phyloP scores from a whole-genome alignment of 1,139 yeast genomes.

The Candida tetrigidarum region DNA sequence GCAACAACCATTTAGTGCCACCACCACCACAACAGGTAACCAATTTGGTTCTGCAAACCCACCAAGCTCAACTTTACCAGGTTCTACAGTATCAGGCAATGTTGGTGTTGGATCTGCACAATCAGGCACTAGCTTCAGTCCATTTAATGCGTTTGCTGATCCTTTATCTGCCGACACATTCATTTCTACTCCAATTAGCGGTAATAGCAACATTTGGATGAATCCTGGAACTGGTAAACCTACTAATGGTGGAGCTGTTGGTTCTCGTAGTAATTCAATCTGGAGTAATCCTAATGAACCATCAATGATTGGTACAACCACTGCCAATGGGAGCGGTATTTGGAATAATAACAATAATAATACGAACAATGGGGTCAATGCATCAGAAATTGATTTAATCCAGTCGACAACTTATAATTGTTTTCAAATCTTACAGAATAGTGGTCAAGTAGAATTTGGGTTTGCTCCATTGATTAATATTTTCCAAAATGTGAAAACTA shows the following conservation, averaged over 20 bases:
- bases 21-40: slow-evolving; percentile 3
- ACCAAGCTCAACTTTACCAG: slow-evolving; percentile 8
- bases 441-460: slow-evolving; percentile 44
- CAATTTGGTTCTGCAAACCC: slow-evolving; percentile 1
- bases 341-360: slow-evolving; percentile 16
- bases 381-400: slow-evolving; percentile 15
- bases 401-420: slow-evolving; percentile 35
- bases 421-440: slow-evolving; percentile 33
- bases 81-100: slow-evolving; percentile 3
- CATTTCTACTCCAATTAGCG: slow-evolving; percentile 10
- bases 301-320: slow-evolving; percentile 6
- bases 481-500: slow-evolving; percentile 35
- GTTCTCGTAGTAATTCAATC: slow-evolving; percentile 31
- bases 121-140: slow-evolving; percentile 13
- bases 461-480: slow-evolving; percentile 38
- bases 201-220: slow-evolving; percentile 24
- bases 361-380: not conserved
- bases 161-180: slow-evolving; percentile 14
- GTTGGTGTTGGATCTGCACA: slow-evolving; percentile 1
- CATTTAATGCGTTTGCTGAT: slow-evolving; percentile 18
- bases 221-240: slow-evolving; percentile 18
- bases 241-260: slow-evolving; percentile 5
- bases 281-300: slow-evolving; percentile 28
- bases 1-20: slow-evolving; percentile 8
- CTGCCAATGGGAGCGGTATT: slow-evolving; percentile 12